Evolutionary conservation across 2,329 filamentous ascomycete species (phyloP).

Genomic region (Thermoascus crustaceus): DNA sequence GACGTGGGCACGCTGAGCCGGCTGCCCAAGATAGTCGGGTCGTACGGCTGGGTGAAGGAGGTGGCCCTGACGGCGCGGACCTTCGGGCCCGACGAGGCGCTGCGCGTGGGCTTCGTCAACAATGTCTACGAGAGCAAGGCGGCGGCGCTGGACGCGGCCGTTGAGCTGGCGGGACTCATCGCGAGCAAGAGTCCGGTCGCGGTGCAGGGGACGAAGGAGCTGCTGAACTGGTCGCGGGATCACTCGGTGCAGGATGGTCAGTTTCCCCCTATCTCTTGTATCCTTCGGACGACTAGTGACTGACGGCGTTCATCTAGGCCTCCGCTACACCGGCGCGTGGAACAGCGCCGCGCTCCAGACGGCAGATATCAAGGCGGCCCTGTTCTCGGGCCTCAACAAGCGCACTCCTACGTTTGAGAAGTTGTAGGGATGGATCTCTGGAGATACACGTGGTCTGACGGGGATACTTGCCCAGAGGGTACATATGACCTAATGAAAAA

Average conservation of each 20-base stretch:
- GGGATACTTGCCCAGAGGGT: too few species aligned
- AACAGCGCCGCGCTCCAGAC: constrained; percentile 79
- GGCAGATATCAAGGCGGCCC: constrained; percentile 63
- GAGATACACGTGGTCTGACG: too few species aligned
- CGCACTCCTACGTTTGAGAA: constrained; percentile 77
- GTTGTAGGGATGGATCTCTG: constrained; percentile 50
- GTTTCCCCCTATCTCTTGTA: constrained; percentile 21
- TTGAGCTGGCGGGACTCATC: constrained; percentile 58
- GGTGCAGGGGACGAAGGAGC: constrained; percentile 77
- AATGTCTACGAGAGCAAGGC: constrained; percentile 44
- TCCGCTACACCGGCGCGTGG: constrained; percentile 82
- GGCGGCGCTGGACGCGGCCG: constrained; percentile 52
- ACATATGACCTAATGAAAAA: too few species aligned
- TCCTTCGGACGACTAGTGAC: not conserved
- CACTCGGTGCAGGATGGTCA: constrained; percentile 66
- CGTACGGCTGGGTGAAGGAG: constrained; percentile 42
- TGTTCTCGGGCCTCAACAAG: constrained; percentile 70
- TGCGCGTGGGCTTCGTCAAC: constrained; percentile 37
- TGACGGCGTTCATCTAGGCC: constrained; percentile 35
- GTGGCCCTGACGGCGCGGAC: constrained; percentile 36
- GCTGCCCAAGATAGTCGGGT: constrained; percentile 40
- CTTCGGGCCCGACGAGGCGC: constrained; percentile 39
- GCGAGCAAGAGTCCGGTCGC: constrained; percentile 80
- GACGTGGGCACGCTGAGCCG: constrained; percentile 41
- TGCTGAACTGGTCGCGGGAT: constrained; percentile 75